phyloP scores from a whole-genome alignment of 1,284 basidiomycete genomes.

The Kwoniella shivajii region DNA sequence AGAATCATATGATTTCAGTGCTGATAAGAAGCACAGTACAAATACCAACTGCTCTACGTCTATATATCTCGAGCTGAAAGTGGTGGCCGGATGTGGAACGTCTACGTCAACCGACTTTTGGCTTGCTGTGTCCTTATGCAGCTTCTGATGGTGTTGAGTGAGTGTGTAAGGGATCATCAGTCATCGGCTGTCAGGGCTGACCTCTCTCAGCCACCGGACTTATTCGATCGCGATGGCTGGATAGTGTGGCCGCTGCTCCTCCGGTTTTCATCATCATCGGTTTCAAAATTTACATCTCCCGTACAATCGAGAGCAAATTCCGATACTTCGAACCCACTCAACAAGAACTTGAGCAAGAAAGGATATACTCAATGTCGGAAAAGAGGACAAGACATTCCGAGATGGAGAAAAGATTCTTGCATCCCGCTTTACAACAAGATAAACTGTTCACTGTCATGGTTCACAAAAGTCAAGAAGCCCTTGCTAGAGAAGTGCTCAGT shows the following conservation, averaged over 20 bases:
- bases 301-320: slow-evolving; percentile 70
- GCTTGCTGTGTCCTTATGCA: slow-evolving; percentile 78
- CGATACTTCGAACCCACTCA: slow-evolving; percentile 63
- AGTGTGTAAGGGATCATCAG: slow-evolving; percentile 47
- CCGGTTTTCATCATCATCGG: slow-evolving; percentile 71
- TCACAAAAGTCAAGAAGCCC: slow-evolving; percentile 52
- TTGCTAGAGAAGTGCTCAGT: slow-evolving; percentile 48
- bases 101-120: slow-evolving; percentile 81
- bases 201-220: slow-evolving; percentile 73
- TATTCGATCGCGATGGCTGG: slow-evolving; percentile 69
- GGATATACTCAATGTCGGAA: slow-evolving; percentile 32
- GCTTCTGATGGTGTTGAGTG: slow-evolving; percentile 80
- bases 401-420: slow-evolving; percentile 57
- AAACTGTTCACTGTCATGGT: slow-evolving; percentile 55
- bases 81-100: slow-evolving; percentile 91
- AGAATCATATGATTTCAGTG: neutral
- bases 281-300: slow-evolving; percentile 81
- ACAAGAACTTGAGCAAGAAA: slow-evolving; percentile 51
- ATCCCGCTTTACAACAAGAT: slow-evolving; percentile 56
- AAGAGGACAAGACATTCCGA: slow-evolving; percentile 54
- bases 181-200: neutral
- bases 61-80: slow-evolving; percentile 83
- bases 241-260: slow-evolving; percentile 60
- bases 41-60: slow-evolving; percentile 95
- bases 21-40: slow-evolving; percentile 58